These are phyloP conservation scores for Geranium brycei DNA, from an alignment of 345 rosid species.

Conservation along the genomic window DNA sequence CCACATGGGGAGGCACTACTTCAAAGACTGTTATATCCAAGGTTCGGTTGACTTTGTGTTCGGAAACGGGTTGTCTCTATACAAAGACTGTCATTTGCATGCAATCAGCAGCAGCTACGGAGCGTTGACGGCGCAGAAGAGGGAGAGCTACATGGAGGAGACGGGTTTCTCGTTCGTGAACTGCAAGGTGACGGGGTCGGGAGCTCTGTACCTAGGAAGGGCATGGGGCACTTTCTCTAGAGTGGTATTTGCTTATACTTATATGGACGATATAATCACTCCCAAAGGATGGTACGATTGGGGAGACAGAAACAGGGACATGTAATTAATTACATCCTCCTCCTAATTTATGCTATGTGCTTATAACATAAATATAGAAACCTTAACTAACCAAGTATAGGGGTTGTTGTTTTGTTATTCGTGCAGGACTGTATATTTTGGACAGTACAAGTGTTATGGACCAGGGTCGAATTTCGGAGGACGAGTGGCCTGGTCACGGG, in stretches of 20 bases:
- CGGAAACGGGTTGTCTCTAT: constrained; percentile 31
- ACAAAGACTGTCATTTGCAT: constrained; percentile 30
- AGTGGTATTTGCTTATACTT: constrained; percentile 31
- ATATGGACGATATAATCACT: constrained; percentile 21
- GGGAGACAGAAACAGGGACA: constrained; percentile 28
- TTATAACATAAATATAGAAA: no score
- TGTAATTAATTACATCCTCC: constrained; percentile 10
- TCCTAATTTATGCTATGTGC: no score
- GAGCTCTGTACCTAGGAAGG: constrained; percentile 28
- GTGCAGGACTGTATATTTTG: constrained; percentile 33
- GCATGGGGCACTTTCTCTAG: constrained; percentile 37
- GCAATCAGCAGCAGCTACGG: constrained; percentile 24
- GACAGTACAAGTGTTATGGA: constrained; percentile 34
- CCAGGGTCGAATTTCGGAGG: constrained; percentile 32
- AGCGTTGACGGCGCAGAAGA: constrained; percentile 27
- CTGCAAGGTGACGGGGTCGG: constrained; percentile 32
- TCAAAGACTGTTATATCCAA: constrained; percentile 30
- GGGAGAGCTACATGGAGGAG: constrained; percentile 21
- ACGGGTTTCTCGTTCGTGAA: constrained; percentile 30
- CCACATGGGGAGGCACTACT: constrained; percentile 32
- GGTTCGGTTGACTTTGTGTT: constrained; percentile 36
- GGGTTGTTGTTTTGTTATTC: background rate
- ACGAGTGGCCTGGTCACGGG: constrained; percentile 38
- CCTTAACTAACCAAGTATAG: no score
- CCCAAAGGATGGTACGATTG: constrained; percentile 34